Percentiles rank a stretch among this genome's conserved stretches.
phyloP scores from a whole-genome alignment of 345 rosid species.

The Triadica sebifera region DNA sequence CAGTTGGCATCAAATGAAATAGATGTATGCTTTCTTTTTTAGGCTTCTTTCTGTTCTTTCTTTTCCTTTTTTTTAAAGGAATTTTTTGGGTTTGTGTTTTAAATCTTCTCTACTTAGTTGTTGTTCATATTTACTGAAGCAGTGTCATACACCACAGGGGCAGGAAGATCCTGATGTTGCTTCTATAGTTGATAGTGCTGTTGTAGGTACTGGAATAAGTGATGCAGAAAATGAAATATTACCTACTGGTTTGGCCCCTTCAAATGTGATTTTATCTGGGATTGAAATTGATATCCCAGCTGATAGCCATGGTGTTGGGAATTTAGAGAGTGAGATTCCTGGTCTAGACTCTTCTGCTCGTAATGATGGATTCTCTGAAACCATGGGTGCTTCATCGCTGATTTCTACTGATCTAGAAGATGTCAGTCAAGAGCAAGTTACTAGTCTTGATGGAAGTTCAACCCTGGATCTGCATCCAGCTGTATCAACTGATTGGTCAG shows the following conservation, averaged over 20 bases:
- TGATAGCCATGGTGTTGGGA: conserved; percentile 40
- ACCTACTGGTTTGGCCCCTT: conserved; percentile 43
- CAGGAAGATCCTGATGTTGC: conserved; percentile 44
- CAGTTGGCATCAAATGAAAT: conserved; percentile 36
- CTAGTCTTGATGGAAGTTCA: conserved; percentile 47
- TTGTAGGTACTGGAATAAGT: conserved; percentile 28
- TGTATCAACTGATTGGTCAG: conserved; percentile 71
- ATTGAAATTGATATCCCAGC: conserved; percentile 40
- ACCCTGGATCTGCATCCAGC: conserved; percentile 53
- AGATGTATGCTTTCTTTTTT: conserved; percentile 27
- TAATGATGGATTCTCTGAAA: conserved; percentile 52
- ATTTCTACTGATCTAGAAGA: conserved; percentile 58
- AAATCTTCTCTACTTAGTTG: conserved; percentile 9
- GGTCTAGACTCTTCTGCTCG: conserved; percentile 69
- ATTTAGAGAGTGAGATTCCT: conserved; percentile 70
- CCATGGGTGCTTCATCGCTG: conserved; percentile 51
- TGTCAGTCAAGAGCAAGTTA: conserved; percentile 57
- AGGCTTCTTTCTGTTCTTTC: not conserved
- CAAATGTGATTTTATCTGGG: conserved; percentile 41
- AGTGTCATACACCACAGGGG: conserved; percentile 43
- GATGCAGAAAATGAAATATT: conserved; percentile 44
- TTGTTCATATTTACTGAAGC: conserved; percentile 25
- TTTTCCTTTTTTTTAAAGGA: not conserved
- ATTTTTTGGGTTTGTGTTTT: not conserved
- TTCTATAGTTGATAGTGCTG: conserved; percentile 27